Base-by-base conservation (phyloP, 139 green algal genomes). In the Pleodorina starrii region DNA sequence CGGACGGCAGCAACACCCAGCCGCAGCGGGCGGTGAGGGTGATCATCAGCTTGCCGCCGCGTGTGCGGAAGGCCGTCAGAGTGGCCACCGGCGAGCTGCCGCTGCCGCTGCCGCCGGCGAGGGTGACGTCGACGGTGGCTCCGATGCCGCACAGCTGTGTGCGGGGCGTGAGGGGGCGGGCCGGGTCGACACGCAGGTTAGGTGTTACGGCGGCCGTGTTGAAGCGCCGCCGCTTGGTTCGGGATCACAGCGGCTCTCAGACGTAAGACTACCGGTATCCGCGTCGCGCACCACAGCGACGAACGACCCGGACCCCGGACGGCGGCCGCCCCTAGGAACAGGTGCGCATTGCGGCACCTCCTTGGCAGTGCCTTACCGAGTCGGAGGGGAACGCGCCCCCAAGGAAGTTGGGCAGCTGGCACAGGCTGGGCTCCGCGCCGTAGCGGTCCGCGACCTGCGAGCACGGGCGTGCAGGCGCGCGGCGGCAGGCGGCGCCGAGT, bases 141-240 rank as follows among this genome's bases (percentile, higher is more conserved):
- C 79, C 79, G 48, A 75, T 75, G 79, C 57, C 79, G n/a, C 79
- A 86, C 11, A 86, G 79, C 79, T 86, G 79, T 2, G 38, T 9
- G n/a, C 5, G 29, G 63, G 63, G 5, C n/a, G 63, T 5, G 63
- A n/a, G n/a, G n/a, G n/a, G n/a, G n/a, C n/a, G n/a, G n/a, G n/a
- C n/a, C n/a, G n/a, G n/a, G n/a, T n/a, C n/a, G n/a, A n/a, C n/a
- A n/a, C n/a, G n/a, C n/a, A n/a, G n/a, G n/a, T n/a, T n/a, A n/a
- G n/a, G n/a, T n/a, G n/a, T n/a, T n/a, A n/a, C n/a, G n/a, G n/a
- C n/a, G n/a, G n/a, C n/a, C n/a, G n/a, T n/a, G n/a, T n/a, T n/a
- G n/a, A n/a, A n/a, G n/a, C n/a, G n/a, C n/a, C n/a, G n/a, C n/a
- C n/a, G n/a, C n/a, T n/a, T n/a, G n/a, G n/a, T n/a, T n/a, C n/a